Base-by-base conservation (phyloP, 306 rosid species). In the Bauhinia variegata region DNA sequence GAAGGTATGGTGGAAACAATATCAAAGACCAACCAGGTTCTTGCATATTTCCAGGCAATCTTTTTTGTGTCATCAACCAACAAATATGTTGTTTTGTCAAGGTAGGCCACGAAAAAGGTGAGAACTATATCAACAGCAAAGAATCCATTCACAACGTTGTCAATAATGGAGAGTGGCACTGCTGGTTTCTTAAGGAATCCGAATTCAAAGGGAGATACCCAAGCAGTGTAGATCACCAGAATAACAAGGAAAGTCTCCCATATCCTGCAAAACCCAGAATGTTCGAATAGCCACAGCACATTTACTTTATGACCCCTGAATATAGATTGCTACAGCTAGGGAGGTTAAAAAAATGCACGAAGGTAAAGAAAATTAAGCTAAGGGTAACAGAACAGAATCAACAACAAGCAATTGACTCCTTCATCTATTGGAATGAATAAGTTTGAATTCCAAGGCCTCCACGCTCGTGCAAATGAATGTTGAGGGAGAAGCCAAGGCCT, bases 141-240 rank as follows among this genome's bases (percentile, higher is more conserved):
- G 73, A 95, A 79, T 17, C 85, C 89, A 75, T 95, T 95, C 46
- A 83, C 97, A 66, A 90, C 74, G 61, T 95, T 95, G 75, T 90
- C 99, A 0, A 71, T 16, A 28, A 86, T 59, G 30, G 96, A 65
- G 34, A 95, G 92, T 0, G 90, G 91, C 12, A 61, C 65, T 48
- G 75, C 53, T 28, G 99, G 97, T 66, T 85, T 85, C 53, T 52
- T 62, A 1, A 95, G 89, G 69, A 95, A 95, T 12, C 97, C 99
- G 8, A 95, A 90, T 68, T 95, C 99, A 33, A 95, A 90, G 1
- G 99, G 99, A 9, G 99, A 95, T 11, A 82, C 97, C 99, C 99
- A 95, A 13, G 96, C 97, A 34, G 99, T 90, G 54, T 95, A 95
- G 57, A 84, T 48, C 11, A 90, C 99, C 50, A 95, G 81, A 73